A percentile compares a stretch with the other conserved stretches of the same genome.
Conservation (phyloP, 2,329 filamentous ascomycete genomes). For the Curvularia spicifera region DNA sequence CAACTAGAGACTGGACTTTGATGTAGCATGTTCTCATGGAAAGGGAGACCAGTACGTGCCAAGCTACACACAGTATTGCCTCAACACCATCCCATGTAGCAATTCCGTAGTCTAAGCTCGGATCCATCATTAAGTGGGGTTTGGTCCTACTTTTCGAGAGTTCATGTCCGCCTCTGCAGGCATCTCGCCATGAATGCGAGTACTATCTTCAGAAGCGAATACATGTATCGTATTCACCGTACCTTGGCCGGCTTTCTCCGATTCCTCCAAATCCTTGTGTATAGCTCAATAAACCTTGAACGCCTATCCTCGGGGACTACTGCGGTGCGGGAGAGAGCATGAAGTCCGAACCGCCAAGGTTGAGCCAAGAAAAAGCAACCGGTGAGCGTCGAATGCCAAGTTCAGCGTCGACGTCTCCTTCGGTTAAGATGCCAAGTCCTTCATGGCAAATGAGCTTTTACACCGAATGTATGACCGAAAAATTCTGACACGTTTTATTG, state of each 20-base stretch:
- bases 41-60: neutral
- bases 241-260: neutral
- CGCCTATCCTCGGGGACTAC: neutral
- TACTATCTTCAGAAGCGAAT: neutral
- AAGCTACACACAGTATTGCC: neutral
- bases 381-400: neutral
- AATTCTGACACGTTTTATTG: neutral
- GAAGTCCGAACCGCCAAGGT: neutral
- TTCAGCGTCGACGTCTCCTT: neutral
- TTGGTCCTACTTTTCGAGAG: neutral
- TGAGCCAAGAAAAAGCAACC: neutral
- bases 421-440: neutral
- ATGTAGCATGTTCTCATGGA: neutral
- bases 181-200: neutral
- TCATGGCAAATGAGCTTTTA: neutral
- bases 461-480: neutral
- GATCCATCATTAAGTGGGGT: neutral
- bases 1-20: neutral
- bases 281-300: neutral
- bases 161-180: neutral
- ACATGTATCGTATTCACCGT: neutral
- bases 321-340: neutral
- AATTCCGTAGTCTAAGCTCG: neutral
- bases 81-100: neutral
- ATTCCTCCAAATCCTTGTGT: neutral